A percentile compares a stretch with the other conserved stretches of the same genome.
Evolutionary conservation across 1,139 yeast species (phyloP).

Genomic region (Yamadazyma pseudoaaseri): DNA sequence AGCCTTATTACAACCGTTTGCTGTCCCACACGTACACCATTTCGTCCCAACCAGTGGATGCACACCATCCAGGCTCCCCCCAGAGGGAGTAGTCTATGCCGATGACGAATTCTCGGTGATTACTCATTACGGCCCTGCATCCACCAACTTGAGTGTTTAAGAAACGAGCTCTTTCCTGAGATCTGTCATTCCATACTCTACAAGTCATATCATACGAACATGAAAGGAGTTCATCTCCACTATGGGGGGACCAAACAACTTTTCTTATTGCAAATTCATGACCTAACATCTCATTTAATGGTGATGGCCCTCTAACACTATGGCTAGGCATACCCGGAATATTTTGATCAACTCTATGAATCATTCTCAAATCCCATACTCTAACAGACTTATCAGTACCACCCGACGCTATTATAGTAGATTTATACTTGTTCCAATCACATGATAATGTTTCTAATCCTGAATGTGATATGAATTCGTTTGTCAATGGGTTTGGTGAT

Average conservation of each 20-base stretch:
- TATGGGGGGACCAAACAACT: conserved; percentile 88
- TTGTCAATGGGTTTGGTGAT: conserved; percentile 57
- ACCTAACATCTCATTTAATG: conserved; percentile 76
- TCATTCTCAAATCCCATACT: conserved; percentile 86
- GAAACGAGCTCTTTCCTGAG: conserved; percentile 53
- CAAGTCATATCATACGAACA: conserved; percentile 93
- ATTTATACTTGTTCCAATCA: conserved; percentile 89
- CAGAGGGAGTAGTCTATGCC: conserved; percentile 97
- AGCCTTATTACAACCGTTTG: conserved; percentile 40
- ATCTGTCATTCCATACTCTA: conserved; percentile 76
- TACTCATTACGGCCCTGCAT: conserved; percentile 57
- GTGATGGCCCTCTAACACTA: conserved; percentile 59
- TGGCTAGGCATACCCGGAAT: conserved; percentile 31
- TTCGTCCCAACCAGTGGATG: conserved; percentile 96
- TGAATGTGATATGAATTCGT: conserved; percentile 67
- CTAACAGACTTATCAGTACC: conserved; percentile 86
- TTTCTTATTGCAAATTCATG: conserved; percentile 87
- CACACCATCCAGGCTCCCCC: conserved; percentile 97
- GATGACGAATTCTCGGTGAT: conserved; percentile 84
- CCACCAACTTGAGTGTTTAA: conserved; percentile 36
- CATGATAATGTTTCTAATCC: conserved; percentile 79
- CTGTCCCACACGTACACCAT: conserved; percentile 90
- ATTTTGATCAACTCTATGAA: conserved; percentile 40
- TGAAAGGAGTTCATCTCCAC: conserved; percentile 64
- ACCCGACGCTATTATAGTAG: conserved; percentile 76